Base-by-base conservation (phyloP, 208 protist genomes). In the Acanthamoeba royreba region DNA sequence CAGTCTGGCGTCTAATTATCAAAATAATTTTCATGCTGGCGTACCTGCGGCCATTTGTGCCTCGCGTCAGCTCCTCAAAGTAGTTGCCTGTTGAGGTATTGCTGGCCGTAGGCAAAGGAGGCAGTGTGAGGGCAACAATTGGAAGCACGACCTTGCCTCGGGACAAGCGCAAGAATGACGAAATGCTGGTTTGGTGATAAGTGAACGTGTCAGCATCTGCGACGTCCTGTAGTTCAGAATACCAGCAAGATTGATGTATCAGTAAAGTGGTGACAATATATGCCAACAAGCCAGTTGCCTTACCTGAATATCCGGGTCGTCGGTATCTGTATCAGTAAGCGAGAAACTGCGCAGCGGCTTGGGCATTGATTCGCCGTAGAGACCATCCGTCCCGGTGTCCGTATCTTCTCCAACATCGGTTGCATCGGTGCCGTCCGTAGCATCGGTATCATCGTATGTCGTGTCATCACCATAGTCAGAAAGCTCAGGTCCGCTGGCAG, bases 251-350 rank as follows among this genome's bases (percentile, higher is more conserved):
- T 1, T 17, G 61, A 5, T 40, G n/a, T 38, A 35, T 43, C 66
- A 5, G 13, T 38, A 15, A 43, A 35, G 17, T 4, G 8, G 43
- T 33, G 4, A n/a, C n/a, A n/a, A n/a, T n/a, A n/a, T n/a, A n/a
- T n/a, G n/a, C n/a, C n/a, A n/a, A n/a, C n/a, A n/a, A 55, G 49
- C 13, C 13, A 55, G 49, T 9, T 69, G 8, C 11, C 7, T 9
- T 69, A 69, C 58, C 58, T 7, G 11, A 28, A 81, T 81, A 42
- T 81, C 69, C 22, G 69, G 69, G 49, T 90, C 55, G 28, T 90
- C 83, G 0, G 83, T 90, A 33, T 90, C 83, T 15, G 83, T 90
- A 28, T 90, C 83, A 11, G 83, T 90, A 31, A 69, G 58, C 58
- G 69, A 81, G 69, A 81, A 31, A 42, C 69, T 81, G 2, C 69